These are phyloP conservation scores for Tetrahymena thermophila DNA, from an alignment of 73 alveolate species.

Conservation along the genomic window DNA sequence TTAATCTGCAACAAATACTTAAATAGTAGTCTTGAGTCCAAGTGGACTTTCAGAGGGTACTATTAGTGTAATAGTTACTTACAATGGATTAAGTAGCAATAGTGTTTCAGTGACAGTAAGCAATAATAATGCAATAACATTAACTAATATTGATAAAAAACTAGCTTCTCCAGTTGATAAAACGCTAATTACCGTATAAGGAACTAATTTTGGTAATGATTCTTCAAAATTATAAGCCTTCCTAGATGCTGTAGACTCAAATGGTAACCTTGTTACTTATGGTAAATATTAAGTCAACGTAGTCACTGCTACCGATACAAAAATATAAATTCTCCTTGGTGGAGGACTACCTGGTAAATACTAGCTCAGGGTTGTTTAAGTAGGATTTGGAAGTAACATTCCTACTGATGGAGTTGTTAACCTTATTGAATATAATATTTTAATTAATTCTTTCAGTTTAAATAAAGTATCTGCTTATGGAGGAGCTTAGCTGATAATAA, in stretches of 20 bases:
- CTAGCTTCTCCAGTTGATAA: not conserved
- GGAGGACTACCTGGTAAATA: not conserved
- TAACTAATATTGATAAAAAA: not conserved
- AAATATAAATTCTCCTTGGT: not conserved
- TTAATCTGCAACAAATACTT: not conserved
- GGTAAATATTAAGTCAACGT: not conserved
- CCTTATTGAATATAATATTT: not conserved
- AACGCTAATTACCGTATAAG: not conserved
- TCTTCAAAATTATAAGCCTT: not conserved
- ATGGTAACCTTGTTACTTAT: not conserved
- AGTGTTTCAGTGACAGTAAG: not conserved
- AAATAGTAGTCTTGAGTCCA: not conserved
- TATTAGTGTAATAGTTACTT: not conserved
- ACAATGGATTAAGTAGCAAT: not conserved
- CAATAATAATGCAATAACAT: not conserved
- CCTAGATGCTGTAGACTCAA: not conserved
- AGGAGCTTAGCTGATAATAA: not conserved
- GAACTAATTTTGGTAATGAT: not conserved
- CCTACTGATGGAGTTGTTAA: not conserved
- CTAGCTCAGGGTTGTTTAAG: not conserved
- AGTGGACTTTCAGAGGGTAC: not conserved
- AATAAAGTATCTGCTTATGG: not conserved
- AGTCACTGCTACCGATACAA: not conserved
- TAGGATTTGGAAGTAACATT: not conserved
- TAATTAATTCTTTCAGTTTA: not conserved